These are phyloP conservation scores for Candida oleophila DNA, from an alignment of 805 yeast species.

Conservation along the genomic window DNA sequence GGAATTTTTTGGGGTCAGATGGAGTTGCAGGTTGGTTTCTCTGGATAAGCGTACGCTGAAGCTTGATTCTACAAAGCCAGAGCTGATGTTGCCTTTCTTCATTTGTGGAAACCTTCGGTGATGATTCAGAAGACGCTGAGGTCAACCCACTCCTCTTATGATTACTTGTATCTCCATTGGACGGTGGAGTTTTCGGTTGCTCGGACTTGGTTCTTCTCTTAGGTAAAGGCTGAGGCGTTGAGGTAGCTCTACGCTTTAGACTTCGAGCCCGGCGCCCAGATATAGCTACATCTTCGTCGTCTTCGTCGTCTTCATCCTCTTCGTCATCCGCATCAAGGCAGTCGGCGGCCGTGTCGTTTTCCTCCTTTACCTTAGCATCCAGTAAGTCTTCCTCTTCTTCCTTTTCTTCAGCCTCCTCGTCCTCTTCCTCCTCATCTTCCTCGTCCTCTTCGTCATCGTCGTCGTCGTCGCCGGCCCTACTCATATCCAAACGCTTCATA, in stretches of 20 bases:
- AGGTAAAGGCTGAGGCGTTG: not conserved
- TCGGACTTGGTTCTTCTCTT: not conserved
- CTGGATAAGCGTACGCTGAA: slow-evolving; percentile 50
- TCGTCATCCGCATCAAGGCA: no score
- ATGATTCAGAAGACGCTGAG: slow-evolving; percentile 4
- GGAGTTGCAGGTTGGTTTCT: slow-evolving; percentile 41
- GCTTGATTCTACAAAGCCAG: slow-evolving; percentile 47
- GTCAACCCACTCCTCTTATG: not conserved
- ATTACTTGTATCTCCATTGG: not conserved
- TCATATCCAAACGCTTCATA: slow-evolving; percentile 26
- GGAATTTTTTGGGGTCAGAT: slow-evolving; percentile 28
- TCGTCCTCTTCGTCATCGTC: slow-evolving; percentile 23
- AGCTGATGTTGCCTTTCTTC: slow-evolving; percentile 45
- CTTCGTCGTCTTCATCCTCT: slow-evolving; percentile 24
- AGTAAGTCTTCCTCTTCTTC: slow-evolving; percentile 12
- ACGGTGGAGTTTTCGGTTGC: slow-evolving; percentile 1
- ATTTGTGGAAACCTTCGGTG: slow-evolving; percentile 23
- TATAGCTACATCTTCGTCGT: slow-evolving; percentile 13
- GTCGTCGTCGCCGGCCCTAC: slow-evolving; percentile 15
- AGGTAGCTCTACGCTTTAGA: slow-evolving; percentile 6
- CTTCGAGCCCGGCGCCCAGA: slow-evolving; percentile 14
- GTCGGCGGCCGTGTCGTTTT: no score
- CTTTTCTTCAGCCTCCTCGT: slow-evolving; percentile 14
- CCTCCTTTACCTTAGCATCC: slow-evolving; percentile 11
- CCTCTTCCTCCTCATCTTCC: slow-evolving; percentile 16